A percentile compares a stretch with the other conserved stretches of the same genome.
Evolutionary conservation across 257 asterid species (phyloP).

Genomic region (Haberlea rhodopensis): DNA sequence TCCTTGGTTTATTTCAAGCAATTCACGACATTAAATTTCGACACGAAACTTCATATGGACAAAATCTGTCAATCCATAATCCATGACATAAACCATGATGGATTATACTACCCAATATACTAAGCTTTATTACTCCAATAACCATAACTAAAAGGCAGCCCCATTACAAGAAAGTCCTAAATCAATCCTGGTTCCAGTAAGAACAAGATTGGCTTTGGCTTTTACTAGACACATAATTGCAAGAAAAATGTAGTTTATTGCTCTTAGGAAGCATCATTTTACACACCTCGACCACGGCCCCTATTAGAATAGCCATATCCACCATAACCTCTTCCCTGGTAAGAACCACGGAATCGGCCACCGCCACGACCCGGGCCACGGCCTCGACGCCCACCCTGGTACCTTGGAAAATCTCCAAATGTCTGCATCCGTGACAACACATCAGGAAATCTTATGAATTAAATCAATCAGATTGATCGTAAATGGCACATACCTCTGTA

Average conservation of each 20-base stretch:
- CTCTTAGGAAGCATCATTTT: conserved; percentile 41
- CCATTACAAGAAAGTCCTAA: conserved; percentile 36
- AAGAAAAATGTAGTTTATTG: conserved; percentile 15
- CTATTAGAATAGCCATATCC: conserved; percentile 49
- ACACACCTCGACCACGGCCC: conserved; percentile 68
- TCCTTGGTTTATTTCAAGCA: too few relatives aligned
- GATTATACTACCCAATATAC: conserved; percentile 24
- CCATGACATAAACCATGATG: too few relatives aligned
- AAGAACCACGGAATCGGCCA: conserved; percentile 76
- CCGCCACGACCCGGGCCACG: conserved; percentile 72
- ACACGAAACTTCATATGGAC: conserved; percentile 12
- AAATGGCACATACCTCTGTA: conserved; percentile 58
- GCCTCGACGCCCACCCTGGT: conserved; percentile 87
- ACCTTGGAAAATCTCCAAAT: conserved; percentile 85
- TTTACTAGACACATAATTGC: conserved; percentile 20
- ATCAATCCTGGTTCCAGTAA: conserved; percentile 29
- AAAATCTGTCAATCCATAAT: conserved; percentile 21
- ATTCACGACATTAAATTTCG: too few relatives aligned
- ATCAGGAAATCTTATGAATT: conserved; percentile 25
- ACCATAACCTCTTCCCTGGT: conserved; percentile 61
- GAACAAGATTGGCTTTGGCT: conserved; percentile 28
- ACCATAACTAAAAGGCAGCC: conserved; percentile 38
- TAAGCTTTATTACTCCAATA: conserved; percentile 32
- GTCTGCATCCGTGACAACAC: conserved; percentile 47
- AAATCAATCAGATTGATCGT: background rate